phyloP scores from a whole-genome alignment of 768 basidiomycete genomes.

The Gautieria morchelliformis region DNA sequence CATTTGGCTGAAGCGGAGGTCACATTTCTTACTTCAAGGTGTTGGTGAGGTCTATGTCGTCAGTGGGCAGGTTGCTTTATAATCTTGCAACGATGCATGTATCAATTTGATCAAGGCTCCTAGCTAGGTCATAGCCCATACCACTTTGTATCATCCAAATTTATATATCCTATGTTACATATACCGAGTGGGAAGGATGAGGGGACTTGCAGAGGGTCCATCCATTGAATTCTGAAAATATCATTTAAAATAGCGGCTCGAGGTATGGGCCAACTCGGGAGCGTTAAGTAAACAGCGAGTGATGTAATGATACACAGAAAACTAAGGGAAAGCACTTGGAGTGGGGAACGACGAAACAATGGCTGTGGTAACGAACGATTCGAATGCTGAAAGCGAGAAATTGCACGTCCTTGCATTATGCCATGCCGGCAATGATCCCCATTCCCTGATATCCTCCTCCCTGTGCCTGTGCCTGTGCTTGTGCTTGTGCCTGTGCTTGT shows the following conservation, averaged over 20 bases:
- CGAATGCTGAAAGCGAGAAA: background rate
- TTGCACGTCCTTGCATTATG: background rate
- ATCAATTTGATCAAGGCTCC: no score
- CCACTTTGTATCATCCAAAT: no score
- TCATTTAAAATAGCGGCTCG: background rate
- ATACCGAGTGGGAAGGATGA: no score
- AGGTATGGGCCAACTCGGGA: background rate
- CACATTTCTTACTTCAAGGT: background rate
- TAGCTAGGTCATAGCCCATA: no score
- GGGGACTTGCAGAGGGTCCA: no score
- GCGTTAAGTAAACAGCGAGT: background rate
- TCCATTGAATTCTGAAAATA: background rate
- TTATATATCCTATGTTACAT: no score
- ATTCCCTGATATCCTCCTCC: conserved; percentile 3
- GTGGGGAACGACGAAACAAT: background rate
- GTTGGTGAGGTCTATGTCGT: no score
- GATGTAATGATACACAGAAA: background rate
- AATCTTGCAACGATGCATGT: no score
- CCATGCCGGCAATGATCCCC: conserved; percentile 4
- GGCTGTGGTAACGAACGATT: background rate
- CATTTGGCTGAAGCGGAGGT: background rate
- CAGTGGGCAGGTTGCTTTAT: no score
- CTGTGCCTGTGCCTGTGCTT: background rate
- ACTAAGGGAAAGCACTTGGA: background rate
- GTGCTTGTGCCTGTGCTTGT: background rate